Conservation (phyloP, 1,139 yeast species). For the Pichia norvegensis region DNA sequence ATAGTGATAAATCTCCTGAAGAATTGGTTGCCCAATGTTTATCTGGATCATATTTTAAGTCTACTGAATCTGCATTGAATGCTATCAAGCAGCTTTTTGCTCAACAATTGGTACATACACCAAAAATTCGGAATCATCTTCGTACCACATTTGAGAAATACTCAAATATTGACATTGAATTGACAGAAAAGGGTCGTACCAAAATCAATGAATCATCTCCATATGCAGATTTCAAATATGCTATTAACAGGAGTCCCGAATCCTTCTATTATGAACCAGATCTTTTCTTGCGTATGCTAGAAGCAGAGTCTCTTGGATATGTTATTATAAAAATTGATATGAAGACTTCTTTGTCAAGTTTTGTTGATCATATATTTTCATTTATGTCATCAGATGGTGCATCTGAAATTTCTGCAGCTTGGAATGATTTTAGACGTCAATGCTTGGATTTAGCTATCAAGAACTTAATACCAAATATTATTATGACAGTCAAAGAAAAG, state of each 20-base stretch:
- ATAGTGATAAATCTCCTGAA: slow-evolving; percentile 56
- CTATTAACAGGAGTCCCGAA: slow-evolving; percentile 67
- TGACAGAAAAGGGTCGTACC: slow-evolving; percentile 82
- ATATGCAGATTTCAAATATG: slow-evolving; percentile 86
- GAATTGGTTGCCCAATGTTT: slow-evolving; percentile 41
- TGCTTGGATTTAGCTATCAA: slow-evolving; percentile 63
- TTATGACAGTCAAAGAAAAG: slow-evolving; percentile 76
- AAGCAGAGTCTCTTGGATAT: slow-evolving; percentile 70
- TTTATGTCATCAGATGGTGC: slow-evolving; percentile 74
- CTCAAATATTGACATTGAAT: slow-evolving; percentile 63
- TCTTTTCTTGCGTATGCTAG: slow-evolving; percentile 77
- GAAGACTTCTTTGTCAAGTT: slow-evolving; percentile 23
- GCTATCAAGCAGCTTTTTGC: slow-evolving; percentile 72
- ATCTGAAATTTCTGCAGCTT: slow-evolving; percentile 68
- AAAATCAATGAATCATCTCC: slow-evolving; percentile 77
- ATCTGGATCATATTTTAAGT: slow-evolving; percentile 48
- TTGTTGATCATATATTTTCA: slow-evolving; percentile 44
- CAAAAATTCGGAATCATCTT: slow-evolving; percentile 68
- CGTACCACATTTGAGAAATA: slow-evolving; percentile 61
- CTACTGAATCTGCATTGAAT: slow-evolving; percentile 50
- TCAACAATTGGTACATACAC: slow-evolving; percentile 75
- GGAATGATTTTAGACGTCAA: slow-evolving; percentile 72
- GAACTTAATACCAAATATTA: slow-evolving; percentile 58
- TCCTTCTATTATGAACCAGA: slow-evolving; percentile 75
- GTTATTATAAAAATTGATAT: slow-evolving; percentile 40